phyloP scores from a whole-genome alignment of 106 monocot genomes.

The Dendrobium nobile region DNA sequence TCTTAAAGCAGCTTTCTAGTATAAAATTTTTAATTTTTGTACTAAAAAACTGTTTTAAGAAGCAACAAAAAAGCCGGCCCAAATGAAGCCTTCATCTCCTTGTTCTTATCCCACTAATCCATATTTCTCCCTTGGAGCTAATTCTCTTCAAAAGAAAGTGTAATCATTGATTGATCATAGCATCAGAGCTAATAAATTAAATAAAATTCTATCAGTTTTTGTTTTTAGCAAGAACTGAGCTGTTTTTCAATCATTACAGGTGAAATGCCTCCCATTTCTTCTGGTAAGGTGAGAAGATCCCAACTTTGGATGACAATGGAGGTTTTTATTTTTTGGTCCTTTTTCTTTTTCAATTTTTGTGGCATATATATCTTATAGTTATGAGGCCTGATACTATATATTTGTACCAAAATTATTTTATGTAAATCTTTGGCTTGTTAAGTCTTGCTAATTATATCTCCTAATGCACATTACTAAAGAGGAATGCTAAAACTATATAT shows the following conservation, averaged over 20 bases:
- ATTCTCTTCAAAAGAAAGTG: not conserved
- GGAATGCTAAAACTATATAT: no score
- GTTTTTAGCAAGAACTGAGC: not conserved
- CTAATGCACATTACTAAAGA: not conserved
- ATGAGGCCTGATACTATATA: not conserved
- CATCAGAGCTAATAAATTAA: not conserved
- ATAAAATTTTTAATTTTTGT: no score
- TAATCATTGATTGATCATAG: not conserved
- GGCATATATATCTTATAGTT: not conserved
- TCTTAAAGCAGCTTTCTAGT: no score
- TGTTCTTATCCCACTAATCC: no score
- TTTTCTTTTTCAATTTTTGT: not conserved
- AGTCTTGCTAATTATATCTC: not conserved
- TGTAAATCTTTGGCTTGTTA: not conserved
- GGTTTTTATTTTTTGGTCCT: not conserved
- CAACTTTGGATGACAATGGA: not conserved
- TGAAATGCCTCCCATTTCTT: not conserved
- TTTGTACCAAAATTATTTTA: not conserved
- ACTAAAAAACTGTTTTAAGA: no score
- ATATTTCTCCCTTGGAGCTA: no score
- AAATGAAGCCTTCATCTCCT: no score
- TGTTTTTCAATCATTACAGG: not conserved
- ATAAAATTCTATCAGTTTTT: not conserved
- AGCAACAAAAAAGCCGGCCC: no score
- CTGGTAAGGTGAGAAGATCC: not conserved